Conservation (phyloP, 2,329 filamentous ascomycete species). For the Penicillium psychrosexuale region DNA sequence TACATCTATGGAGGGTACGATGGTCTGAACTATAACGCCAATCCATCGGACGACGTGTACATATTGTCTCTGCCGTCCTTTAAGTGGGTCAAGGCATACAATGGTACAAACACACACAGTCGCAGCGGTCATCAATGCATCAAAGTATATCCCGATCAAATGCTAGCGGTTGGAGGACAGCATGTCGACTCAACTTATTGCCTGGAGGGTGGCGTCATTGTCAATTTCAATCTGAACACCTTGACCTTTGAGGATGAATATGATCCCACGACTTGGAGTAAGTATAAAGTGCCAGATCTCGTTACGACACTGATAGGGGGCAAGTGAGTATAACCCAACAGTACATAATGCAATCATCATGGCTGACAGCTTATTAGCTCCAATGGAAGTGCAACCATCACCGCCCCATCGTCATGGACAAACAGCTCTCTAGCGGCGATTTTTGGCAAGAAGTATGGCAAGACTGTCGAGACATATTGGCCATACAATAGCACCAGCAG, state of each 20-base stretch:
- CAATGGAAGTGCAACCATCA: conserved; percentile 33
- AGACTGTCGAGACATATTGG: conserved; percentile 56
- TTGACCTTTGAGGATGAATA: conserved; percentile 16
- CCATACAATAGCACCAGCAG: conserved; percentile 52
- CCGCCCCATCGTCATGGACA: conserved; percentile 45
- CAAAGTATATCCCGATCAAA: conserved; percentile 21
- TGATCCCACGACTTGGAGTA: conserved; percentile 13
- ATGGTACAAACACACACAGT: conserved; percentile 16
- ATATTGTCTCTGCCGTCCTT: conserved; percentile 23
- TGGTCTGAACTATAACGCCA: conserved; percentile 26
- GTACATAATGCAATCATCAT: no score
- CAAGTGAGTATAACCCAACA: conserved; percentile 22
- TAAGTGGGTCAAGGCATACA: conserved; percentile 19
- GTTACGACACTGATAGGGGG: conserved; percentile 36
- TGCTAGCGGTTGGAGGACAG: conserved; percentile 16
- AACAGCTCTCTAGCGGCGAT: conserved; percentile 49
- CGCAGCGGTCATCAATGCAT: conserved; percentile 18
- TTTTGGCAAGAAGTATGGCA: conserved; percentile 57
- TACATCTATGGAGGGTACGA: conserved; percentile 51
- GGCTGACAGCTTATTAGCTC: conserved; percentile 18
- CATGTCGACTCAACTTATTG: conserved; percentile 9
- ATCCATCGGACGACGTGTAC: conserved; percentile 41
- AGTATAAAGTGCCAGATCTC: conserved; percentile 15
- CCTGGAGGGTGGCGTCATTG: conserved; percentile 16
- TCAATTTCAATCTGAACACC: conserved; percentile 20